phyloP scores from a whole-genome alignment of 2,329 filamentous ascomycete genomes.

The Colletotrichum tabaci region DNA sequence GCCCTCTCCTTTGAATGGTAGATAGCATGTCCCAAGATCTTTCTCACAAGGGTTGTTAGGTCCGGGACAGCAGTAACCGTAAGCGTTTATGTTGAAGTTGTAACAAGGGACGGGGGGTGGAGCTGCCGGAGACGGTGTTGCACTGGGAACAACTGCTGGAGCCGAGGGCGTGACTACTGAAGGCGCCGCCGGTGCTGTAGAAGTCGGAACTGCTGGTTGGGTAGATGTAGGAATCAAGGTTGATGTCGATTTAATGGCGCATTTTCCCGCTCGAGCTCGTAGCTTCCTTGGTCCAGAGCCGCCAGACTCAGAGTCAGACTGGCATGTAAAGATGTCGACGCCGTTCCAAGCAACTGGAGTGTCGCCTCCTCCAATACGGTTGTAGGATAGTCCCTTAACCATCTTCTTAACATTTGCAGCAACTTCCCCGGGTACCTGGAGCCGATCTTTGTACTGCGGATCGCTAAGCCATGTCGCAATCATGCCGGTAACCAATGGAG shows the following conservation, averaged over 20 bases:
- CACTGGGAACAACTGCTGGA: neutral
- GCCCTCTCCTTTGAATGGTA: neutral
- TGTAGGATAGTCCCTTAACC: neutral
- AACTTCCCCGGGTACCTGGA: neutral
- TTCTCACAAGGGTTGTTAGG: neutral
- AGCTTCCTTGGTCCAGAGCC: neutral
- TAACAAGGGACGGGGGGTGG: slow-evolving; percentile 1
- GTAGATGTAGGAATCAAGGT: neutral
- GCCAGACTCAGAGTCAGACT: neutral
- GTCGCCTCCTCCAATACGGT: neutral
- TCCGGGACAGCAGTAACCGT: slow-evolving; percentile 1
- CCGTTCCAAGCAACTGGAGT: slow-evolving; percentile 1
- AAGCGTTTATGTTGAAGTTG: neutral
- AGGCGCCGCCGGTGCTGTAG: neutral
- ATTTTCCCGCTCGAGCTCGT: neutral
- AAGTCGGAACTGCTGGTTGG: neutral
- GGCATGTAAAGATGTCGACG: neutral
- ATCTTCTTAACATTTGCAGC: neutral
- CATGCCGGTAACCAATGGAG: neutral
- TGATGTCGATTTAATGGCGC: neutral
- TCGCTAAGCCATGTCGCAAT: neutral
- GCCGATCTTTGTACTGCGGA: neutral
- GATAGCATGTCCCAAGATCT: neutral
- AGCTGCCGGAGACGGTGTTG: neutral
- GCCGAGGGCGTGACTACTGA: neutral